Evolutionary conservation across 2,329 filamentous ascomycete genomes (phyloP), one percentile per base, ranked within the genome.

Genomic region (Phialophora verrucosa): DNA sequence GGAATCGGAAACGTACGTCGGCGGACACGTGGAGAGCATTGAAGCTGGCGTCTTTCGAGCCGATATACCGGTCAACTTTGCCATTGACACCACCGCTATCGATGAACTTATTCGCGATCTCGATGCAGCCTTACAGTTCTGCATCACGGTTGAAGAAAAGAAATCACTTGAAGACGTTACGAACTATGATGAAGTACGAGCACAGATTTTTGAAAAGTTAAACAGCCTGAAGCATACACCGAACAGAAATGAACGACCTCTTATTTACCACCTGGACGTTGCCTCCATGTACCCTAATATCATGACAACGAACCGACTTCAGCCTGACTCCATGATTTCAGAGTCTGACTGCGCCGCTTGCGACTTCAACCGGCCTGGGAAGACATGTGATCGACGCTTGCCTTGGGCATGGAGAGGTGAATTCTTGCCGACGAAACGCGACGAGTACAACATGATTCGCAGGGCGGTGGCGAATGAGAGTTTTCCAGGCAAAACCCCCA

Each of bases 221-320:
- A 82, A 85, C 60, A 84, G 88, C 69, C 83, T 99, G 60, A 96
- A 91, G 77, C 84, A 89, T 59, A 95, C 90, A 0, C 94, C 95
- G 0, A 93, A 96, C 73, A 86, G 95, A 69, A 88, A 84, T 72
- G 95, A 99, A 77, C 84, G 88, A 51, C 95, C 95, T 4, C 86
- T 96, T 35, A 99, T 99, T 71, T 99, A 99, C 80, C 95, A 99
- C 84, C 83, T 99, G 80, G 95, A 99, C 76, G 96, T 99, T 65
- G 95, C 95, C 20, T 97, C 95, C 66, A 99, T 99, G 95, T 99
- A 99, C 77, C 95, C 95, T 10, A 99, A 99, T 78, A 99, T 99
- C 77, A 99, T 99, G 96, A 99, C 96, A 1, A 99, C 95, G 1
- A 99, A 99, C 78, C 91, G 95, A 77, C 80, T 99, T 55, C 95